A percentile compares a stretch with the other conserved stretches of the same genome.
Evolutionary conservation across 2,329 filamentous ascomycete species (phyloP).

Genomic region (Leptographium galeiforme): DNA sequence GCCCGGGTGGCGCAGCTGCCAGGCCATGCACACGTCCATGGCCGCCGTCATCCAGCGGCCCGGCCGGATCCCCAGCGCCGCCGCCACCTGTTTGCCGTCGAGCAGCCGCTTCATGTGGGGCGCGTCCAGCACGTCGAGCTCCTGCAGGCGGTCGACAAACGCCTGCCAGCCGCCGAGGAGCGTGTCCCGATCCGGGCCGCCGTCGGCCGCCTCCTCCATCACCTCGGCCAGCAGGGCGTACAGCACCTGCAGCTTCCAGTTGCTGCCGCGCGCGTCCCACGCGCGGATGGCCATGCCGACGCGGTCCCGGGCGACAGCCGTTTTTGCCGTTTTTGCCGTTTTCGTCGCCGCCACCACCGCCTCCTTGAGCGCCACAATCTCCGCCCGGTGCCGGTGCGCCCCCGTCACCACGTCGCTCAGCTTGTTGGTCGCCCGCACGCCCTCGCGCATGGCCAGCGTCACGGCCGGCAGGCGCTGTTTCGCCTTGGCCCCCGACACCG

Average conservation of each 20-base stretch:
- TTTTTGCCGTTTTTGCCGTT: no score
- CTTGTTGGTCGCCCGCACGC: conserved; percentile 68
- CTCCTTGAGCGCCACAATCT: conserved; percentile 28
- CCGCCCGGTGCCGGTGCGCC: conserved; percentile 10
- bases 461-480: conserved; percentile 36
- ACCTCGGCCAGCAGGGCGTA: conserved; percentile 55
- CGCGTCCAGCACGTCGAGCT: conserved; percentile 43
- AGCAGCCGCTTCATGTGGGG: conserved; percentile 49
- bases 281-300: conserved; percentile 62
- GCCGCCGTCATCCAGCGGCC: conserved; percentile 78
- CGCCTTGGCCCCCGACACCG: conserved; percentile 10
- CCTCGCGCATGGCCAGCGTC: conserved; percentile 56
- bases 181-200: conserved; percentile 18
- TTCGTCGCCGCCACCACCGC: conserved; percentile 30
- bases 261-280: conserved; percentile 49
- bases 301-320: conserved; percentile 41
- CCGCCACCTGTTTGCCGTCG: conserved; percentile 61
- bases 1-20: conserved; percentile 74
- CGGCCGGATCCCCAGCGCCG: conserved; percentile 54
- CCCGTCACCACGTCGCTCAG: conserved; percentile 46
- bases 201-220: conserved; percentile 13
- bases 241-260: conserved; percentile 60
- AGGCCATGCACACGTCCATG: conserved; percentile 67
- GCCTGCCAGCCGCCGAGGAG: conserved; percentile 37
- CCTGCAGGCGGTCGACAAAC: conserved; percentile 41